A percentile compares a stretch with the other conserved stretches of the same genome.
These are phyloP conservation scores for Phragmites australis DNA, from an alignment of 176 grass and related monocot genomes.

Conservation along the genomic window DNA sequence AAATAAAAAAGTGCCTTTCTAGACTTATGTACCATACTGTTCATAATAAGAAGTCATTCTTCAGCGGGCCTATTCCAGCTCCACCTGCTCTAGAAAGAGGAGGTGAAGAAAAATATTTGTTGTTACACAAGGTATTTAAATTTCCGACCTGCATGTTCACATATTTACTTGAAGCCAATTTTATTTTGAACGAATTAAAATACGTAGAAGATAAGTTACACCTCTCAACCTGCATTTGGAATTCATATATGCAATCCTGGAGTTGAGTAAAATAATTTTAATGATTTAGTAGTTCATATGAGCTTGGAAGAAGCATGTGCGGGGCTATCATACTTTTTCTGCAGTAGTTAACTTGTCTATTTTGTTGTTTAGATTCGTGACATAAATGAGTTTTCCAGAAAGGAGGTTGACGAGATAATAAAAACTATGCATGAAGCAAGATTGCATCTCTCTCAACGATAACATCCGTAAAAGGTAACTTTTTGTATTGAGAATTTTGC, in stretches of 20 bases:
- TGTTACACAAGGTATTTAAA: conserved; percentile 84
- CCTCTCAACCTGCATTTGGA: neutral
- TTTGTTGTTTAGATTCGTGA: conserved; percentile 44
- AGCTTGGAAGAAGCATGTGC: neutral
- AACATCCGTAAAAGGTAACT: conserved; percentile 52
- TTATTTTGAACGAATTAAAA: neutral
- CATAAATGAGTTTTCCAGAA: conserved; percentile 59
- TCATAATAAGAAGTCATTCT: too few relatives aligned
- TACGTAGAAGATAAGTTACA: neutral
- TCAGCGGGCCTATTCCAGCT: too few relatives aligned
- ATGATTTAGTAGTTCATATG: neutral
- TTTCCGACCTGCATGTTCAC: neutral
- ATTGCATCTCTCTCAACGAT: conserved; percentile 54
- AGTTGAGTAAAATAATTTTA: conserved; percentile 14
- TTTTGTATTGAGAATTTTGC: too few relatives aligned
- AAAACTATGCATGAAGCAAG: conserved; percentile 65
- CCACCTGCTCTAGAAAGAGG: conserved; percentile 70
- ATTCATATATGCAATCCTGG: neutral
- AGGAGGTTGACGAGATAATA: conserved; percentile 63
- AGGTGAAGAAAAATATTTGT: conserved; percentile 85
- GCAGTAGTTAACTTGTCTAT: conserved; percentile 2
- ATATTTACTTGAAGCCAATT: neutral
- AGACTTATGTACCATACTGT: too few relatives aligned
- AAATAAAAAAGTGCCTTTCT: too few relatives aligned
- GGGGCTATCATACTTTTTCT: neutral